phyloP scores from a whole-genome alignment of 2,329 filamentous ascomycete genomes.

The Pyricularia pennisetigena region DNA sequence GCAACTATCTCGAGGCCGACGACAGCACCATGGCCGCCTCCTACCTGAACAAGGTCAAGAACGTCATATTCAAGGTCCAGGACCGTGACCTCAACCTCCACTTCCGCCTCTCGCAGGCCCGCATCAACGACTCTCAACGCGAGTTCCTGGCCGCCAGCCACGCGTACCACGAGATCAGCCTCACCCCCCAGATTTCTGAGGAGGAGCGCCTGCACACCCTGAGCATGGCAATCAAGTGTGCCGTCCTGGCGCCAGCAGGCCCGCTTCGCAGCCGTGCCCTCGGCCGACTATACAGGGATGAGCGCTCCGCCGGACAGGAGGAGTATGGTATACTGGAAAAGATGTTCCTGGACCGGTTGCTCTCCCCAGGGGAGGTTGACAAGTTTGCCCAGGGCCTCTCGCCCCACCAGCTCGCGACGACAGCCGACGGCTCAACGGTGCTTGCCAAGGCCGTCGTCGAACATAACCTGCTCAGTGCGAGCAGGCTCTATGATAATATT shows the following conservation, averaged over 20 bases:
- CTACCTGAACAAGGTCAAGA: constrained; percentile 92
- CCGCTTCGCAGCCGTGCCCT: constrained; percentile 73
- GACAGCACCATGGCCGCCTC: constrained; percentile 77
- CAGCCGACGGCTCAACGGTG: constrained; percentile 84
- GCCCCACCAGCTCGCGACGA: constrained; percentile 84
- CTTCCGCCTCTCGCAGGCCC: constrained; percentile 85
- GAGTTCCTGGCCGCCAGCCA: constrained; percentile 81
- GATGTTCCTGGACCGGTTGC: constrained; percentile 86
- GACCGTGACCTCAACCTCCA: constrained; percentile 69
- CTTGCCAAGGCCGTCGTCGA: constrained; percentile 89
- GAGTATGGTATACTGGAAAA: constrained; percentile 91
- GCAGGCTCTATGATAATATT: constrained; percentile 70
- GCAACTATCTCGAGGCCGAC: constrained; percentile 89
- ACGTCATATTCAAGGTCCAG: constrained; percentile 69
- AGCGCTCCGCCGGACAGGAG: constrained; percentile 62
- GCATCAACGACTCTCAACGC: constrained; percentile 84
- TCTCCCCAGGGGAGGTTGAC: constrained; percentile 72
- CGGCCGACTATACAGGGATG: constrained; percentile 86
- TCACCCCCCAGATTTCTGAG: constrained; percentile 70
- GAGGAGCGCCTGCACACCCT: constrained; percentile 79
- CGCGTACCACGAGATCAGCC: constrained; percentile 80
- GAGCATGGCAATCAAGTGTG: constrained; percentile 80
- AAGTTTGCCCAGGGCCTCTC: constrained; percentile 73
- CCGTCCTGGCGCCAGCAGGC: constrained; percentile 83
- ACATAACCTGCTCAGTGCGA: constrained; percentile 86